These are phyloP conservation scores for Colletotrichum viniferum DNA, from an alignment of 2,329 filamentous ascomycete genomes.

Conservation along the genomic window DNA sequence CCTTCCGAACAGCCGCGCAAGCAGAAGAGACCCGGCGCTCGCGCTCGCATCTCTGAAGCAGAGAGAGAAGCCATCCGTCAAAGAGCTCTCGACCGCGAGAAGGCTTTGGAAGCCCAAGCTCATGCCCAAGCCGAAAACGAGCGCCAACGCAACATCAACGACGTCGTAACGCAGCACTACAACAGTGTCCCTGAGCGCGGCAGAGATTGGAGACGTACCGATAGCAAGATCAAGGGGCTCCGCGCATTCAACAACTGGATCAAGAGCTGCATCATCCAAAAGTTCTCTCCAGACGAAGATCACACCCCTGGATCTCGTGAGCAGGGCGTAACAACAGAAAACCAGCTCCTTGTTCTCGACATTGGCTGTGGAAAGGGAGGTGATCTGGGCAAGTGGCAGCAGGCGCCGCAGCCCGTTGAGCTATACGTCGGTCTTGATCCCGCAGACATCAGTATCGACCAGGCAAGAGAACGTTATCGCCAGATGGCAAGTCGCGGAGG, in stretches of 20 bases:
- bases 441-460: constrained; percentile 88
- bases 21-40: constrained; percentile 70
- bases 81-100: constrained; percentile 62
- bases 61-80: constrained; percentile 72
- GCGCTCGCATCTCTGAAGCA: constrained; percentile 68
- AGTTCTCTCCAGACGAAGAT: constrained; percentile 85
- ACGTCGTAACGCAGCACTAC: constrained; percentile 92
- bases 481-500: constrained; percentile 69
- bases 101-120: constrained; percentile 40
- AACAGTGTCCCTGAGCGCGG: constrained; percentile 94
- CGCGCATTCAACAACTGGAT: constrained; percentile 99
- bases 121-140: constrained; percentile 41
- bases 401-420: constrained; percentile 87
- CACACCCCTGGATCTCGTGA: constrained; percentile 66
- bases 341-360: constrained; percentile 82
- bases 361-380: constrained; percentile 97
- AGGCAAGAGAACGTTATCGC: constrained; percentile 83
- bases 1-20: constrained; percentile 64
- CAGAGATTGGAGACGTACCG: constrained; percentile 91
- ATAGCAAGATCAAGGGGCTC: constrained; percentile 93
- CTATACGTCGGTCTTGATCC: constrained; percentile 95
- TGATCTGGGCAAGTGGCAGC: constrained; percentile 94
- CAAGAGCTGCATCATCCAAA: constrained; percentile 96
- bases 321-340: constrained; percentile 52
- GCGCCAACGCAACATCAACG: constrained; percentile 66